These are phyloP conservation scores for Ophiostoma piceae DNA, from an alignment of 2,329 filamentous ascomycete species.

Conservation along the genomic window DNA sequence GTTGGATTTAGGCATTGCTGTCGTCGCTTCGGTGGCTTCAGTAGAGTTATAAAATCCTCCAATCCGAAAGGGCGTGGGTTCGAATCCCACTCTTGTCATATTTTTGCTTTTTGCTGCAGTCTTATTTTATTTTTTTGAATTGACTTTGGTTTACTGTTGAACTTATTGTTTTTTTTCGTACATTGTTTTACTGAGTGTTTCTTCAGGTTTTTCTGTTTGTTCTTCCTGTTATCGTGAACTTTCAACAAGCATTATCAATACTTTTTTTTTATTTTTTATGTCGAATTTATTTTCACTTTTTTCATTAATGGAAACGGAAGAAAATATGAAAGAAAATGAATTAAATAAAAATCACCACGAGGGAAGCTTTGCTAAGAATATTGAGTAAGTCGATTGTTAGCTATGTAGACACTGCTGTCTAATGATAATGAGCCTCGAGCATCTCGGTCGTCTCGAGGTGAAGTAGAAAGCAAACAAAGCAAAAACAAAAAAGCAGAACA, in stretches of 20 bases:
- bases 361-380: no score
- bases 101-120: constrained; percentile 3
- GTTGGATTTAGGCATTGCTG: constrained; percentile 29
- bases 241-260: no score
- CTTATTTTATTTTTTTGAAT: neutral
- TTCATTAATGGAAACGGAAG: no score
- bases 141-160: neutral
- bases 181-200: neutral
- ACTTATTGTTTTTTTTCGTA: neutral
- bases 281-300: no score
- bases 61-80: constrained; percentile 30
- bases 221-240: no score
- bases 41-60: constrained; percentile 23
- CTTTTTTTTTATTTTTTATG: no score
- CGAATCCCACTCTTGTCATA: constrained; percentile 30
- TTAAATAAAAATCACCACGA: no score
- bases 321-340: no score
- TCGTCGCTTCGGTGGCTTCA: neutral
- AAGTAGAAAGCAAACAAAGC: constrained; percentile 1
- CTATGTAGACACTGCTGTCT: no score
- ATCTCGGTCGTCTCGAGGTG: neutral
- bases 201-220: no score
- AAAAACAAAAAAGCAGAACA: neutral
- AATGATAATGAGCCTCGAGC: neutral
- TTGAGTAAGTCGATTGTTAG: no score